Percentiles rank a stretch among this genome's conserved stretches.
phyloP scores from a whole-genome alignment of 495 filamentous ascomycete species.

The Parmelia sp. region DNA sequence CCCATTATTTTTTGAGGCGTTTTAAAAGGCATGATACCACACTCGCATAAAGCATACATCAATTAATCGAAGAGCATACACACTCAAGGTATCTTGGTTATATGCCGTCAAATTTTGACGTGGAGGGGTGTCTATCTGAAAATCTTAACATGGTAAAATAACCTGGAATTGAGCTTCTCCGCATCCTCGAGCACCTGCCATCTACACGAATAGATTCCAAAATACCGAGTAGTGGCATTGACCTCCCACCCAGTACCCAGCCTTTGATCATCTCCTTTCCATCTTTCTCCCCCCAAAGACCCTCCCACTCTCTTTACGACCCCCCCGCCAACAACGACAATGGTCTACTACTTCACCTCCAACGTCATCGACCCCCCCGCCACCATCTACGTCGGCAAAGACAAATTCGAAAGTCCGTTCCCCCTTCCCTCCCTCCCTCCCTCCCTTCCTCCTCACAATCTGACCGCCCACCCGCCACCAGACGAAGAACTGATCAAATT shows the following conservation, averaged over 20 bases:
- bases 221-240: too few relatives aligned
- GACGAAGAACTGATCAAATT: slow-evolving; percentile 94
- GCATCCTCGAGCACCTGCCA: too few relatives aligned
- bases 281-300: neutral
- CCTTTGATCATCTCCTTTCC: too few relatives aligned
- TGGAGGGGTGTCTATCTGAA: neutral
- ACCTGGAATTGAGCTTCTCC: too few relatives aligned
- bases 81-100: neutral
- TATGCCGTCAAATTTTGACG: neutral
- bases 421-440: slow-evolving; percentile 15
- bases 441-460: neutral
- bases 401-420: slow-evolving; percentile 91
- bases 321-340: slow-evolving; percentile 33
- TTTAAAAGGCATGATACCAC: neutral
- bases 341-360: slow-evolving; percentile 97
- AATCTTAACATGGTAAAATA: neutral
- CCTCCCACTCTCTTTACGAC: neutral
- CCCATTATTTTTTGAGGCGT: neutral
- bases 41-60: neutral
- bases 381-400: slow-evolving; percentile 92
- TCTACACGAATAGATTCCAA: too few relatives aligned
- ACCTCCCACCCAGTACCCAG: too few relatives aligned
- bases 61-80: neutral
- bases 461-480: slow-evolving; percentile 37
- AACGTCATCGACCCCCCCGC: slow-evolving; percentile 68